phyloP scores from a whole-genome alignment of 140 eudicot genomes.

The Senecio squalidus region DNA sequence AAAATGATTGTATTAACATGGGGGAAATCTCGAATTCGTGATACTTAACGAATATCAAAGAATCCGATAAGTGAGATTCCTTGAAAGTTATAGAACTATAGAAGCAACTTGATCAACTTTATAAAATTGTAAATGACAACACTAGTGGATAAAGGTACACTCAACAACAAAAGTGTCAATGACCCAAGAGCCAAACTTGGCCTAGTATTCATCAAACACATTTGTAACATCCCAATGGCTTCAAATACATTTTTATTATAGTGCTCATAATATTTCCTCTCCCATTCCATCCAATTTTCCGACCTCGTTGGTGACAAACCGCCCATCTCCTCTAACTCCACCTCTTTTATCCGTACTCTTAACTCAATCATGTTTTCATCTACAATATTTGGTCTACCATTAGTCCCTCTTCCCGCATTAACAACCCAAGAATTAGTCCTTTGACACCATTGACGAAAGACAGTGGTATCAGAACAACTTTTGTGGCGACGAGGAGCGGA shows the following conservation, averaged over 20 bases:
- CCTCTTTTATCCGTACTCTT: conserved; percentile 41
- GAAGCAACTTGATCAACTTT: conserved; percentile 4
- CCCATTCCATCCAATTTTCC: conserved; percentile 63
- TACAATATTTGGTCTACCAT: conserved; percentile 30
- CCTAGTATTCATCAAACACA: conserved; percentile 56
- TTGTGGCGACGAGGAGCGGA: not conserved
- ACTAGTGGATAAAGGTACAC: conserved; percentile 32
- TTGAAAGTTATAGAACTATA: too few species aligned
- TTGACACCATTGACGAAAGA: not conserved
- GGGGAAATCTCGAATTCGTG: too few species aligned
- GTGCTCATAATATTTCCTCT: conserved; percentile 32
- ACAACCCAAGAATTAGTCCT: not conserved
- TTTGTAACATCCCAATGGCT: conserved; percentile 35
- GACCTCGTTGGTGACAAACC: conserved; percentile 1
- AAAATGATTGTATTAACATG: too few species aligned
- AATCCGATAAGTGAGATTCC: too few species aligned
- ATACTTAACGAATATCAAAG: too few species aligned
- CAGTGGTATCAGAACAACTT: not conserved
- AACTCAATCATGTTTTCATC: conserved; percentile 59
- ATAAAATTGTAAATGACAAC: conserved; percentile 21
- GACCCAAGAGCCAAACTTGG: conserved; percentile 52
- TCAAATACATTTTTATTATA: conserved; percentile 46
- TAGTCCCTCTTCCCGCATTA: conserved; percentile 7
- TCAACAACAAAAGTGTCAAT: conserved; percentile 25
- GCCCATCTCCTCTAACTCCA: conserved; percentile 26